phyloP scores from a whole-genome alignment of 768 basidiomycete species.

The Agaricus bisporus region DNA sequence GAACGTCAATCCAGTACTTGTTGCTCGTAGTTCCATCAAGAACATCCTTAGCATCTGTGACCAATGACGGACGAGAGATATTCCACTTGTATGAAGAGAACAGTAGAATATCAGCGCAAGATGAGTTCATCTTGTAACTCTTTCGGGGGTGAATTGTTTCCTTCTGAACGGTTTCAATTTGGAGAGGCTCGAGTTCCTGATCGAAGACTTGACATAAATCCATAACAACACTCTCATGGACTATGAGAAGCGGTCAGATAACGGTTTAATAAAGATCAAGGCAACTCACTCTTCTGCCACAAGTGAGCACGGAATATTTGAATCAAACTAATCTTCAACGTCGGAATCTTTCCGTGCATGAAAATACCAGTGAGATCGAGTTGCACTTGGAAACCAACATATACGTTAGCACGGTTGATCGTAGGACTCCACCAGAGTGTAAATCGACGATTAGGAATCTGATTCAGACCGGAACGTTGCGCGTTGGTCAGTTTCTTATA shows the following conservation, averaged over 20 bases:
- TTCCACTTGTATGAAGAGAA: constrained; percentile 99
- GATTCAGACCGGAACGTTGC: constrained; percentile 95
- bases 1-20: constrained; percentile 98
- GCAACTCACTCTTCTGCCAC: constrained; percentile 94
- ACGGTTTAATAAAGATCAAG: constrained; percentile 13
- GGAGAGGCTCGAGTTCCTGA: constrained; percentile 95
- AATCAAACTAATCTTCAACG: constrained; percentile 97
- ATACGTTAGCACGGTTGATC: constrained; percentile 98
- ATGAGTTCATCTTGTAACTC: constrained; percentile 99
- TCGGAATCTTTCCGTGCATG: constrained; percentile 98
- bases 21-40: constrained; percentile 97
- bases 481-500: constrained; percentile 98
- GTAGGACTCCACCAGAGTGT: constrained; percentile 99
- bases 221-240: constrained; percentile 10
- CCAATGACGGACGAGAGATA: constrained; percentile 90
- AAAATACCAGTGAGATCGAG: constrained; percentile 96
- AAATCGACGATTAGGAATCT: constrained; percentile 98
- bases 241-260: constrained; percentile 23
- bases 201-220: constrained; percentile 89
- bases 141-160: constrained; percentile 99
- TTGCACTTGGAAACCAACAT: constrained; percentile 99
- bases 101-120: constrained; percentile 96
- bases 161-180: constrained; percentile 99
- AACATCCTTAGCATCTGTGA: constrained; percentile 93
- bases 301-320: constrained; percentile 99